These are phyloP conservation scores for Ceratocystis ficicola DNA, from an alignment of 2,329 filamentous ascomycete genomes.

Conservation along the genomic window DNA sequence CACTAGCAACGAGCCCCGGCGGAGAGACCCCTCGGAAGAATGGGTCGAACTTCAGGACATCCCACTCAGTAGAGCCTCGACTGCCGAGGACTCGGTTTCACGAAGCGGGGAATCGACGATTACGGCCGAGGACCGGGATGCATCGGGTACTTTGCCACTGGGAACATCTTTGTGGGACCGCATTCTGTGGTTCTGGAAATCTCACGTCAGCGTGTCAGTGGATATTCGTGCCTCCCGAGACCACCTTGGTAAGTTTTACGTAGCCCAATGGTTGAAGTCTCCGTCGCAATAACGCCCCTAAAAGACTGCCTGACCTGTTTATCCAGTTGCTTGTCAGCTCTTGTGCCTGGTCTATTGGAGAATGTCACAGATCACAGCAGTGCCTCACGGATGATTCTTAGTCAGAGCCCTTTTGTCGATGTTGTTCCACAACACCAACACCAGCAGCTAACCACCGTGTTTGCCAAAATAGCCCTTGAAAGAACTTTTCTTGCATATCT, in stretches of 20 bases:
- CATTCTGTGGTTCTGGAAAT: constrained; percentile 15
- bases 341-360: neutral
- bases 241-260: constrained; percentile 19
- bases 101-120: constrained; percentile 3
- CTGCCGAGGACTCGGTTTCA: neutral
- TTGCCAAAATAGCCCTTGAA: constrained; percentile 47
- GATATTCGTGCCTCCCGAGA: constrained; percentile 18
- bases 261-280: neutral
- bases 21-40: neutral
- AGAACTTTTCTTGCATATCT: constrained; percentile 63
- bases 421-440: neutral
- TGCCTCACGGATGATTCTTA: neutral
- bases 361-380: neutral
- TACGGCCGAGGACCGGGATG: neutral
- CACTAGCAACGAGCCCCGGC: neutral
- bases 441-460: neutral
- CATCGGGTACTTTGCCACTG: neutral
- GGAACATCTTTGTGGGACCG: neutral
- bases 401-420: neutral
- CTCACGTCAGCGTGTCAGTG: constrained; percentile 18
- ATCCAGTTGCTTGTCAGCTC: neutral
- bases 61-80: neutral
- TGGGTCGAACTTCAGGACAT: constrained; percentile 20
- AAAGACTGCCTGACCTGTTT: neutral
- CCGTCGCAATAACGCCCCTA: no score